Evolutionary conservation across 352 stramenopile species (phyloP).

Genomic region (Globisporangium recalcitrans): DNA sequence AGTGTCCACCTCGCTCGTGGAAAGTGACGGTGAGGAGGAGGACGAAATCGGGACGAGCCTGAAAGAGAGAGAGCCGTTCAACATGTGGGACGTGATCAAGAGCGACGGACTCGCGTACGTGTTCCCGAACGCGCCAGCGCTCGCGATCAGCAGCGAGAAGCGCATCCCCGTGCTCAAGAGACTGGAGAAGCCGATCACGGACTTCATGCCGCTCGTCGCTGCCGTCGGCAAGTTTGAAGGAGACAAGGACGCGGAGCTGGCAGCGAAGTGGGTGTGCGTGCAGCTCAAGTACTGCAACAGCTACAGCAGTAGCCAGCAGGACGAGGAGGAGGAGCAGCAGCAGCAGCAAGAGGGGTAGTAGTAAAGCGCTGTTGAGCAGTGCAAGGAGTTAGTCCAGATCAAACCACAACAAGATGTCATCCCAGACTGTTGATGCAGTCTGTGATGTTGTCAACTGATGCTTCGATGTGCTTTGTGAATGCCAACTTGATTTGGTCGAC

Average conservation of each 20-base stretch:
- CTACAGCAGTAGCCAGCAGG: neutral
- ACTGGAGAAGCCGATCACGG: conserved; percentile 69
- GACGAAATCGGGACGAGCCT: conserved; percentile 25
- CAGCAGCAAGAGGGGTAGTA: neutral
- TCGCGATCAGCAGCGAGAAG: conserved; percentile 56
- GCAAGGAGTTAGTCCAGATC: no score
- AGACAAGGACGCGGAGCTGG: neutral
- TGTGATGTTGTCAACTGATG: no score
- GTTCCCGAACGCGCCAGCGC: conserved; percentile 44
- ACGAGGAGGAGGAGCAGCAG: no score
- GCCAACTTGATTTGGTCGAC: no score
- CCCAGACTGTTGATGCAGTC: no score
- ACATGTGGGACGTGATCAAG: conserved; percentile 55
- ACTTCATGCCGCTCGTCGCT: conserved; percentile 64
- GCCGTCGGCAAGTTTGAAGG: conserved; percentile 34
- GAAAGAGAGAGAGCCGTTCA: conserved; percentile 27
- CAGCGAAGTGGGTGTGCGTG: conserved; percentile 40
- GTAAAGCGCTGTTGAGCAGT: no score
- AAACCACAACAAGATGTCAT: no score
- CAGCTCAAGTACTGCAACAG: conserved; percentile 23
- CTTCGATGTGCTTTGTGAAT: no score
- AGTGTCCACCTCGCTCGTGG: conserved; percentile 32
- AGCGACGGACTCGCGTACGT: conserved; percentile 50
- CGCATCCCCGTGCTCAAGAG: conserved; percentile 46
- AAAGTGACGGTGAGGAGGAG: conserved; percentile 9